These are phyloP conservation scores for Metschnikowia lochheadii DNA, from an alignment of 805 yeast species.

Conservation along the genomic window DNA sequence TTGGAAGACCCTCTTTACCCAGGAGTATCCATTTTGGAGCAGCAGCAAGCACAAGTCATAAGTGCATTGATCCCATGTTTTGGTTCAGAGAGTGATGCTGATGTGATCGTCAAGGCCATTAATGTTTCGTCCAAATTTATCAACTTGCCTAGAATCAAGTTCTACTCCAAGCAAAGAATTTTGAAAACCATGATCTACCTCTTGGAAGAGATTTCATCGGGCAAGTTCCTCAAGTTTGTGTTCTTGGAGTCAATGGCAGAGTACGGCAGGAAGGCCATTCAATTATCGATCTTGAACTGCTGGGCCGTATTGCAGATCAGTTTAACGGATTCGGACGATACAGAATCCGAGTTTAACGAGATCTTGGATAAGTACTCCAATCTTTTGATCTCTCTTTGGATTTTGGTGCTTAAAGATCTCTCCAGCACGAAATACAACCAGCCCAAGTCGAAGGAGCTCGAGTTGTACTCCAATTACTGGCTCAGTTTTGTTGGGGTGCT, in stretches of 20 bases:
- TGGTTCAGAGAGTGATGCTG: conserved; percentile 64
- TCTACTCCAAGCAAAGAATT: conserved; percentile 45
- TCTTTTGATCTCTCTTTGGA: conserved; percentile 74
- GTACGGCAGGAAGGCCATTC: conserved; percentile 48
- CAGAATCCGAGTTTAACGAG: conserved; percentile 43
- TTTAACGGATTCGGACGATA: conserved; percentile 20
- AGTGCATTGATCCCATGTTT: conserved; percentile 89
- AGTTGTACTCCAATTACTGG: conserved; percentile 63
- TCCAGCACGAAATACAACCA: conserved; percentile 59
- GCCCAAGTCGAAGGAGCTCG: conserved; percentile 38
- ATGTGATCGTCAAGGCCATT: conserved; percentile 72
- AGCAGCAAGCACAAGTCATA: conserved; percentile 90
- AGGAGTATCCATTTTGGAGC: conserved; percentile 69
- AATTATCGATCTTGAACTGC: conserved; percentile 58
- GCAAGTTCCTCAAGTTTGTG: conserved; percentile 47
- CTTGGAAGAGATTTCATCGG: conserved; percentile 53
- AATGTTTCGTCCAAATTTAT: conserved; percentile 74
- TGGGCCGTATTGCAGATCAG: conserved; percentile 62
- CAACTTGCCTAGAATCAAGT: conserved; percentile 40
- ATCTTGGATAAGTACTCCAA: conserved; percentile 55
- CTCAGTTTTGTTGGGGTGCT: conserved; percentile 72
- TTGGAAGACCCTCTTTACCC: conserved; percentile 70
- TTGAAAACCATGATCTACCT: conserved; percentile 62
- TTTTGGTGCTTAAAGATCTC: conserved; percentile 66
- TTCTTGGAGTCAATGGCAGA: conserved; percentile 48